Conservation (phyloP, 2,329 filamentous ascomycete genomes). For the Fusarium verrucosum region DNA sequence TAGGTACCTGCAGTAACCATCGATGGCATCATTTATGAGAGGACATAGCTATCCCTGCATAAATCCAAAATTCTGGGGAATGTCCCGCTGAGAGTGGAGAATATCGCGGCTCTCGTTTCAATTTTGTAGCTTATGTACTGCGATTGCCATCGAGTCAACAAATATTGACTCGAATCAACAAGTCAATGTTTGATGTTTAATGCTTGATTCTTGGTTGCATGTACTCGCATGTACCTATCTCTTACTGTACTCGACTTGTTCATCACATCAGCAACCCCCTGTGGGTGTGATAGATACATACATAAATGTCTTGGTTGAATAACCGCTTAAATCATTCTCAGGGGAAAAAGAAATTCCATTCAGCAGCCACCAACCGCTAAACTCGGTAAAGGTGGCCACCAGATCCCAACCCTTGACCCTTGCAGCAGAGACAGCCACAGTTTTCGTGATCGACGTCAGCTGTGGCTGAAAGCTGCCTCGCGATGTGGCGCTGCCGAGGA, state of each 20-base stretch:
- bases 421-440: conserved; percentile 21
- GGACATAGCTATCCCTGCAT: conserved; percentile 24
- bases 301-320: conserved; percentile 12
- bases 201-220: too few relatives aligned
- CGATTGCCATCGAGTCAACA: neutral
- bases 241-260: neutral
- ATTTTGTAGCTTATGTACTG: too few relatives aligned
- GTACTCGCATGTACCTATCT: neutral
- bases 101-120: conserved; percentile 16
- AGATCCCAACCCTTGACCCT: conserved; percentile 14
- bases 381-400: neutral
- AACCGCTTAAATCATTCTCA: neutral
- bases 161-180: conserved; percentile 6
- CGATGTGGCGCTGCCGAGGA: neutral
- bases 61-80: conserved; percentile 34
- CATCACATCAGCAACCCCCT: conserved; percentile 37
- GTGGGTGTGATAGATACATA: conserved; percentile 33
- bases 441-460: neutral
- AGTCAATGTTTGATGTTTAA: neutral
- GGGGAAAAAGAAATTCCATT: neutral
- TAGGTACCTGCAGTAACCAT: conserved; percentile 16
- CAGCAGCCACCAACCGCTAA: conserved; percentile 8
- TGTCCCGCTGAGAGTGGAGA: conserved; percentile 36
- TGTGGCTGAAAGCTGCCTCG: neutral
- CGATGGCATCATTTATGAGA: conserved; percentile 8